These are phyloP conservation scores for Piper betle DNA, from an alignment of 164 flowering plant genomes.

Conservation along the genomic window DNA sequence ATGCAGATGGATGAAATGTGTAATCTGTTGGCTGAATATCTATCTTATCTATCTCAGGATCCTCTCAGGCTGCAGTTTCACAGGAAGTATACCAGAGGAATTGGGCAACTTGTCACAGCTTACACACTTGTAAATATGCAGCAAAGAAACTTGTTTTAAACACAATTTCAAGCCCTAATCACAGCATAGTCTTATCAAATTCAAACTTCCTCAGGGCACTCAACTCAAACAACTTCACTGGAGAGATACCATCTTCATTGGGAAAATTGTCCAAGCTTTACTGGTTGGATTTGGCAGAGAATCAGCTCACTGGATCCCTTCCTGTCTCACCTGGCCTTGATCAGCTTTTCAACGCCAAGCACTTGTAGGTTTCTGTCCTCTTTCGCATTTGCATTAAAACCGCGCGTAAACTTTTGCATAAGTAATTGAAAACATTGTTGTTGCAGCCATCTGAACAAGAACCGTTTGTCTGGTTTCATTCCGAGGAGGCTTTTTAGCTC, in stretches of 20 bases:
- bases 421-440: conserved; percentile 87
- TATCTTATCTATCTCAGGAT: conserved; percentile 30
- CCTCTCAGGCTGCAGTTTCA: conserved; percentile 74
- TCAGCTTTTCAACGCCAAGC: conserved; percentile 11
- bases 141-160: too few relatives aligned
- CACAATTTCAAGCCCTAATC: too few relatives aligned
- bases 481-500: conserved; percentile 17
- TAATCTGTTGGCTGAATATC: background rate
- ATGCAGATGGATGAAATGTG: too few relatives aligned
- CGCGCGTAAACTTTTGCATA: conserved; percentile 20
- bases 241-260: conserved; percentile 31
- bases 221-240: too few relatives aligned
- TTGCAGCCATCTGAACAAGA: conserved; percentile 17
- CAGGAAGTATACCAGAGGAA: conserved; percentile 59
- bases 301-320: conserved; percentile 58
- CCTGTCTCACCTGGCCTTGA: conserved; percentile 91
- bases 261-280: conserved; percentile 71
- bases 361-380: too few relatives aligned
- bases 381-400: too few relatives aligned
- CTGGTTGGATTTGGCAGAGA: conserved; percentile 90
- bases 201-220: conserved; percentile 37
- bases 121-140: conserved; percentile 55
- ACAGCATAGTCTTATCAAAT: too few relatives aligned
- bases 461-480: conserved; percentile 64
- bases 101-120: conserved; percentile 57